Evolutionary conservation across 495 filamentous ascomycete genomes (phyloP).

Genomic region (Annulohypoxylon bovei): DNA sequence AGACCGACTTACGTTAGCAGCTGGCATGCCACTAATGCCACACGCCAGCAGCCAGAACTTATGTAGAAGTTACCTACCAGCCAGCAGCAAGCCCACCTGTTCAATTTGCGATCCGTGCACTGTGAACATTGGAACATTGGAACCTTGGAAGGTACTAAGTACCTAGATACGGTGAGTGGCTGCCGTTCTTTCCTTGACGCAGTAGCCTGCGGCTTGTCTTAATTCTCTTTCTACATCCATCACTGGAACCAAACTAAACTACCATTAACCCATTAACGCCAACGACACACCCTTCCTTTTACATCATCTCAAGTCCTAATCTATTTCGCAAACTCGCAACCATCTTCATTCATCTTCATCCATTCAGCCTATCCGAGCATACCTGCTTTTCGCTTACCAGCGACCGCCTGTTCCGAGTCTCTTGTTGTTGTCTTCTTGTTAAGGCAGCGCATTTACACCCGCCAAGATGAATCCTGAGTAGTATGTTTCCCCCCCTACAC

Average conservation of each 20-base stretch:
- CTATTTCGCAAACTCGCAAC: slow-evolving; percentile 10
- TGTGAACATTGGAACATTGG: neutral
- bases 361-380: slow-evolving; percentile 11
- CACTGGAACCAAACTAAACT: slow-evolving; percentile 17
- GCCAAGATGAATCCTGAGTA: slow-evolving; percentile 94
- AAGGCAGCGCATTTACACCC: slow-evolving; percentile 34
- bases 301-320: slow-evolving; percentile 25
- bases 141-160: neutral
- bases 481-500: slow-evolving; percentile 65
- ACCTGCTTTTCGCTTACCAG: slow-evolving; percentile 21
- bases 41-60: neutral
- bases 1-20: slow-evolving; percentile 40
- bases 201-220: slow-evolving; percentile 48
- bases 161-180: slow-evolving; percentile 33
- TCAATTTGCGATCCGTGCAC: neutral
- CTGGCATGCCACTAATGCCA: slow-evolving; percentile 30
- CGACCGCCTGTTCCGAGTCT: slow-evolving; percentile 22
- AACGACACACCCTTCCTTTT: slow-evolving; percentile 12
- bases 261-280: slow-evolving; percentile 14
- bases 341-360: slow-evolving; percentile 21
- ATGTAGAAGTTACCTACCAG: neutral
- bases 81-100: neutral
- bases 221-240: slow-evolving; percentile 52
- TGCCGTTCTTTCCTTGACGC: slow-evolving; percentile 36
- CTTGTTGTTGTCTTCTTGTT: slow-evolving; percentile 26